A percentile compares a stretch with the other conserved stretches of the same genome.
These are phyloP conservation scores for Aspergillus campestris DNA, from an alignment of 495 filamentous ascomycete genomes.

Conservation along the genomic window DNA sequence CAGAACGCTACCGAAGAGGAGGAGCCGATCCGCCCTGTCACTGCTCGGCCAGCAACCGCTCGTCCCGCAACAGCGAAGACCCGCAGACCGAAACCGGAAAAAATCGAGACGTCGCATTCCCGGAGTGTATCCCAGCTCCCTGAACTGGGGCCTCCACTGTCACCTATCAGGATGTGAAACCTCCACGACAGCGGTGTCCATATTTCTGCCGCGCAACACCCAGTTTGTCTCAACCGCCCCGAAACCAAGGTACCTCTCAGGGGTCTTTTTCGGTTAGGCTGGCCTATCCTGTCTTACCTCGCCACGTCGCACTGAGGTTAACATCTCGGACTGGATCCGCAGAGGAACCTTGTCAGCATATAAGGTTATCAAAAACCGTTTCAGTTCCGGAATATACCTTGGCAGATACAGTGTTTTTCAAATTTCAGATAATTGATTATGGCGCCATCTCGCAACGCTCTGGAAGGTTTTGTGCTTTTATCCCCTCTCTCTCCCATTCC, in stretches of 20 bases:
- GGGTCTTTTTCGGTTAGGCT: slow-evolving; percentile 7
- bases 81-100: slow-evolving; percentile 29
- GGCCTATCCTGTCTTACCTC: slow-evolving; percentile 7
- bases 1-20: slow-evolving; percentile 30
- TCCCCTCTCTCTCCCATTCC: background rate
- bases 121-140: slow-evolving; percentile 40
- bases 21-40: slow-evolving; percentile 21
- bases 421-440: background rate
- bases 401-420: background rate
- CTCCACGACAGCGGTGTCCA: background rate
- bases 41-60: slow-evolving; percentile 7
- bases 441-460: background rate
- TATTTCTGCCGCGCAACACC: background rate
- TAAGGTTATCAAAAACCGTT: background rate
- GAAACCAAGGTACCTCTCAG: background rate
- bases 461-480: background rate
- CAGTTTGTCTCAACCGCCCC: no score
- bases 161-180: slow-evolving; percentile 50
- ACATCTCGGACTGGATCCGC: slow-evolving; percentile 14
- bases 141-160: slow-evolving; percentile 68
- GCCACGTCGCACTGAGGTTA: slow-evolving; percentile 1
- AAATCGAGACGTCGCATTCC: slow-evolving; percentile 31
- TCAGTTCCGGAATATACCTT: background rate
- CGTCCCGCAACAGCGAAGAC: slow-evolving; percentile 26
- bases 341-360: slow-evolving; percentile 1